These are phyloP conservation scores for Vitis hybrid DNA, from an alignment of 177 flowering plant genomes.

Conservation along the genomic window DNA sequence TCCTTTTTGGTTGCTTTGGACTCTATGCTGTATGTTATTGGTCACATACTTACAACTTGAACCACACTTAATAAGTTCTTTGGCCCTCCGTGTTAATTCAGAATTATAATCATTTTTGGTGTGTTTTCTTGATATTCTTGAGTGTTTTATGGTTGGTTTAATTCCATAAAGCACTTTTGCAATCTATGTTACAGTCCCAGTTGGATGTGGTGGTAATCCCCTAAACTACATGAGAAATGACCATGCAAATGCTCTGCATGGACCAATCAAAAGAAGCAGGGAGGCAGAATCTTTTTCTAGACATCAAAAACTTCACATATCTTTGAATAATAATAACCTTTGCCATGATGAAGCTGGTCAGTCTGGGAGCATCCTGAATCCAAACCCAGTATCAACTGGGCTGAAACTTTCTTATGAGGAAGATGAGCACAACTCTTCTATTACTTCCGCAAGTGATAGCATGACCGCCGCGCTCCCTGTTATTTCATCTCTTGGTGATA, in stretches of 20 bases:
- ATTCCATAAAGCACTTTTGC: constrained; percentile 1
- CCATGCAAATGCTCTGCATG: constrained; percentile 26
- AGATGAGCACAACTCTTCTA: constrained; percentile 70
- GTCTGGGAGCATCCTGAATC: constrained; percentile 42
- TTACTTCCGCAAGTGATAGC: constrained; percentile 62
- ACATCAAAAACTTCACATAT: constrained; percentile 56
- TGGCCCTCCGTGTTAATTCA: no score
- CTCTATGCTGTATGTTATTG: no score
- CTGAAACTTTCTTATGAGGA: constrained; percentile 73
- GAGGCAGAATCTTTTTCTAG: constrained; percentile 47
- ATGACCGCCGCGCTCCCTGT: constrained; percentile 42
- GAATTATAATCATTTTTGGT: no score
- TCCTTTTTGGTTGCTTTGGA: no score
- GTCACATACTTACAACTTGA: no score
- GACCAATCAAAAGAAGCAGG: constrained; percentile 43
- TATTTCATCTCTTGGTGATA: constrained; percentile 46
- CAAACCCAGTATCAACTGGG: constrained; percentile 72
- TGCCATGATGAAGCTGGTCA: constrained; percentile 51
- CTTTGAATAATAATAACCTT: constrained; percentile 45
- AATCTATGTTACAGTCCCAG: constrained; percentile 33
- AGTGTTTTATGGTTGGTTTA: not conserved
- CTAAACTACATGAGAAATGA: constrained; percentile 55
- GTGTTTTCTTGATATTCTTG: not conserved
- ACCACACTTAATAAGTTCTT: no score
- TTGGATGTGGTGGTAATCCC: constrained; percentile 46